These are phyloP conservation scores for Starmerella apicola DNA, from an alignment of 805 yeast species.

Conservation along the genomic window DNA sequence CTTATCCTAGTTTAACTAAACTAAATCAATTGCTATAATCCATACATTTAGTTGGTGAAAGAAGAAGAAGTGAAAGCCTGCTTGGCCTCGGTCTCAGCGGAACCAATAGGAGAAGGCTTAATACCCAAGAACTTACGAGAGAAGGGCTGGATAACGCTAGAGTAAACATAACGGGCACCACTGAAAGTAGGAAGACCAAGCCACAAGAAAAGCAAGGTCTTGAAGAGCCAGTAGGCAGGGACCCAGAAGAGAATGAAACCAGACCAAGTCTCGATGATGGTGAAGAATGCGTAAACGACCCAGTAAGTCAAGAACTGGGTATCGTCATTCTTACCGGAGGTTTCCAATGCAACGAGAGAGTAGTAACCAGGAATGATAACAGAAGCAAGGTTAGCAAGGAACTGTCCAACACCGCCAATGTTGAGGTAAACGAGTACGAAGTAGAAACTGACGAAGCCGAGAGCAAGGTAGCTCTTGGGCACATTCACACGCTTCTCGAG, in stretches of 20 bases:
- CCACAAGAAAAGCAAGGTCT: constrained; percentile 76
- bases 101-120: constrained; percentile 13
- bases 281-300: constrained; percentile 93
- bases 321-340: constrained; percentile 60
- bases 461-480: constrained; percentile 78
- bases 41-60: too few species aligned
- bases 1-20: too few species aligned
- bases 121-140: constrained; percentile 26
- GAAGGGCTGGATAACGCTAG: constrained; percentile 53
- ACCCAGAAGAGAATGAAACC: constrained; percentile 85
- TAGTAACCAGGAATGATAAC: constrained; percentile 82
- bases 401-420: constrained; percentile 89
- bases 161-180: constrained; percentile 71
- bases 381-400: constrained; percentile 84
- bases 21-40: too few species aligned
- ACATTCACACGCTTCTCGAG: constrained; percentile 28
- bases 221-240: constrained; percentile 92
- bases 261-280: constrained; percentile 92
- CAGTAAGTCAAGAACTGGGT: constrained; percentile 85
- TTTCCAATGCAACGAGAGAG: constrained; percentile 73
- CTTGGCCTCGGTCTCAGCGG: neutral
- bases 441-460: constrained; percentile 54
- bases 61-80: neutral
- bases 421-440: constrained; percentile 72
- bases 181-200: constrained; percentile 77